A percentile compares a stretch with the other conserved stretches of the same genome.
Evolutionary conservation across 2,329 filamentous ascomycete species (phyloP).

Genomic region (Trichoderma gracile): DNA sequence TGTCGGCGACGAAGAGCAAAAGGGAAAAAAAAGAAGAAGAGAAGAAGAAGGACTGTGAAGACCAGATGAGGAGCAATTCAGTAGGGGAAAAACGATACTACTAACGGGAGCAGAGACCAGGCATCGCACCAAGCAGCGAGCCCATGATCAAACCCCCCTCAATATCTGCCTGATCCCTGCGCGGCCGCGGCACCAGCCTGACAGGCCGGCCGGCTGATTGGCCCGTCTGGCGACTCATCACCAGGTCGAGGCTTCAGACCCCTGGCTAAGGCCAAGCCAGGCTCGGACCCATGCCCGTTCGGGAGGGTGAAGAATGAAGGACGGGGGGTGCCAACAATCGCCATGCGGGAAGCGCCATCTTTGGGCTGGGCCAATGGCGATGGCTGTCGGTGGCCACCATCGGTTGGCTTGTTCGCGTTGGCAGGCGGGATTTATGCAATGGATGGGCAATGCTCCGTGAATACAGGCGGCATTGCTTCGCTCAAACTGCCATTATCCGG

Average conservation of each 20-base stretch:
- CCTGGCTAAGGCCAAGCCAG: constrained; percentile 23
- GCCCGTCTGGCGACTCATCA: neutral
- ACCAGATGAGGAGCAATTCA: neutral
- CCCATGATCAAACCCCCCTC: constrained; percentile 10
- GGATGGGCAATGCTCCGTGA: too few species aligned
- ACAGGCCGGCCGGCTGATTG: neutral
- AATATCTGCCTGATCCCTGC: neutral
- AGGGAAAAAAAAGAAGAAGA: neutral
- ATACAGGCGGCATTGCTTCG: too few species aligned
- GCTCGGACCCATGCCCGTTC: constrained; percentile 18
- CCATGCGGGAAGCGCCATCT: constrained; percentile 11
- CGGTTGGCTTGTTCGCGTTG: neutral
- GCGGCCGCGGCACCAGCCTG: neutral
- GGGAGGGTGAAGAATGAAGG: constrained; percentile 24
- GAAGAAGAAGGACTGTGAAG: constrained; percentile 3
- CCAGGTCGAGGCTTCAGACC: constrained; percentile 19
- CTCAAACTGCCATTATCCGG: too few species aligned
- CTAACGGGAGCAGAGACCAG: constrained; percentile 7
- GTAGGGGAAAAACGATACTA: constrained; percentile 1
- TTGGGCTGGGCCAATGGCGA: constrained; percentile 10
- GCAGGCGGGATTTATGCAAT: too few species aligned
- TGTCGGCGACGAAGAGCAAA: constrained; percentile 20
- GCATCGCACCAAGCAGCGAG: constrained; percentile 2
- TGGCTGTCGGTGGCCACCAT: neutral
- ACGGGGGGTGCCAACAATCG: neutral